A percentile compares a stretch with the other conserved stretches of the same genome.
These are phyloP conservation scores for Grosmannia serpens DNA, from an alignment of 2,329 filamentous ascomycete genomes.

Conservation along the genomic window DNA sequence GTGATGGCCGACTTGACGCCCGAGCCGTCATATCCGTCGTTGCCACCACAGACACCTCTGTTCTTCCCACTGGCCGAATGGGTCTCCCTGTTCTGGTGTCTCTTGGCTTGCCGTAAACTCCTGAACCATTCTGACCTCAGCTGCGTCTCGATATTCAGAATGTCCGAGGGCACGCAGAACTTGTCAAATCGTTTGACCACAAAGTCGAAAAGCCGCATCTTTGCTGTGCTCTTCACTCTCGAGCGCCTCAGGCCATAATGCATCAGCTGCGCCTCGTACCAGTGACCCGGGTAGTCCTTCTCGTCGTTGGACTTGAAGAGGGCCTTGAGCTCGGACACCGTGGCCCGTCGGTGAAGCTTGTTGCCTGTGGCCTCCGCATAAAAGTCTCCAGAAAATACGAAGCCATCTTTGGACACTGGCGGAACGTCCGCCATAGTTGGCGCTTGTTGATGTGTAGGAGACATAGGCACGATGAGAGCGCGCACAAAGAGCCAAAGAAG, in stretches of 20 bases:
- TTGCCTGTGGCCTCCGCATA: conserved; percentile 30
- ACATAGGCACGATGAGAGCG: neutral
- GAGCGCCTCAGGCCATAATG: conserved; percentile 48
- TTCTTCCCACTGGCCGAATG: neutral
- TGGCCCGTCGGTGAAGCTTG: conserved; percentile 34
- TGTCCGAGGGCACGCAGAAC: conserved; percentile 35
- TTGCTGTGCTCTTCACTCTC: conserved; percentile 45
- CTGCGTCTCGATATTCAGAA: conserved; percentile 37
- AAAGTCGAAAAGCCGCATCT: conserved; percentile 45
- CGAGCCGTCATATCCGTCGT: neutral
- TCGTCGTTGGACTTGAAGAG: conserved; percentile 29
- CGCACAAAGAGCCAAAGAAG: neutral
- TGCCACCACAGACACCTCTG: neutral
- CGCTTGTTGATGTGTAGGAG: neutral
- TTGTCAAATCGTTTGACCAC: conserved; percentile 27
- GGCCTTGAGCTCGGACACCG: conserved; percentile 28
- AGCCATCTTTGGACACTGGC: conserved; percentile 23
- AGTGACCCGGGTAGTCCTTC: conserved; percentile 43
- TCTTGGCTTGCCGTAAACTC: neutral
- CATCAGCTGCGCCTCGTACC: conserved; percentile 50
- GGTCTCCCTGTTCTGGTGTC: neutral
- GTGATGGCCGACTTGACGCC: neutral
- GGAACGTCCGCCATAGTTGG: conserved; percentile 10
- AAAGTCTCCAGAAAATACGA: conserved; percentile 30
- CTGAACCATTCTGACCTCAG: conserved; percentile 43